These are phyloP conservation scores for Coemansia sp. DNA, from an alignment of 192 early-diverging fungal species.

Conservation along the genomic window DNA sequence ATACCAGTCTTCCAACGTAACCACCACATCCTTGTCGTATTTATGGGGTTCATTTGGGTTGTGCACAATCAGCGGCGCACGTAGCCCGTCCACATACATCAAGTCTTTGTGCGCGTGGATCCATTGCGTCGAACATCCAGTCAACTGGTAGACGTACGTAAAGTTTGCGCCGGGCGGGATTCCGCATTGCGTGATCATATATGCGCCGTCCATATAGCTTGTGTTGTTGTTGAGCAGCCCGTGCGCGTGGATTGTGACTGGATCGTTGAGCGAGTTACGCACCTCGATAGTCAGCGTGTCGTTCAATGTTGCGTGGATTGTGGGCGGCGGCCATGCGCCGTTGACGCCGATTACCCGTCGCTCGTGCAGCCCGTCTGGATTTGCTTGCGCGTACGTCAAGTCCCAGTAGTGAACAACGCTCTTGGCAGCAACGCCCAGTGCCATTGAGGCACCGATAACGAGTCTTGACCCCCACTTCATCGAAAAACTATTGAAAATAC, in stretches of 20 bases:
- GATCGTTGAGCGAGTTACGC: constrained; percentile 60
- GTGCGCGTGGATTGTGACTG: constrained; percentile 72
- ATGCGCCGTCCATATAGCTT: constrained; percentile 69
- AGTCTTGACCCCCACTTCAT: not conserved
- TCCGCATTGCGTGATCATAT: constrained; percentile 71
- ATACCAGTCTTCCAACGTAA: constrained; percentile 75
- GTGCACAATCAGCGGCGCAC: constrained; percentile 69
- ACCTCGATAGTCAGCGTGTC: constrained; percentile 50
- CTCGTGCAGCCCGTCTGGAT: constrained; percentile 65
- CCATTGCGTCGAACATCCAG: constrained; percentile 76
- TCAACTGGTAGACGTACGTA: constrained; percentile 68
- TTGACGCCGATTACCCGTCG: constrained; percentile 72
- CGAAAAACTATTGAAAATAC: not conserved
- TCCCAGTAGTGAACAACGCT: constrained; percentile 70
- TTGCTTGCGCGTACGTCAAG: constrained; percentile 63
- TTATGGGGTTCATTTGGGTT: constrained; percentile 57
- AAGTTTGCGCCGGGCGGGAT: constrained; percentile 67
- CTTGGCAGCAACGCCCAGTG: constrained; percentile 34
- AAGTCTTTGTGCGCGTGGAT: constrained; percentile 69
- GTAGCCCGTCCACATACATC: constrained; percentile 82
- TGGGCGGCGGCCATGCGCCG: constrained; percentile 62
- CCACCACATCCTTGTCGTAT: constrained; percentile 69
- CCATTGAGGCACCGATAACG: not conserved
- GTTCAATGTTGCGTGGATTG: constrained; percentile 28
- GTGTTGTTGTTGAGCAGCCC: constrained; percentile 78